Base-by-base conservation (phyloP, 1,284 basidiomycete species). In the Ceratobasidium sp. region DNA sequence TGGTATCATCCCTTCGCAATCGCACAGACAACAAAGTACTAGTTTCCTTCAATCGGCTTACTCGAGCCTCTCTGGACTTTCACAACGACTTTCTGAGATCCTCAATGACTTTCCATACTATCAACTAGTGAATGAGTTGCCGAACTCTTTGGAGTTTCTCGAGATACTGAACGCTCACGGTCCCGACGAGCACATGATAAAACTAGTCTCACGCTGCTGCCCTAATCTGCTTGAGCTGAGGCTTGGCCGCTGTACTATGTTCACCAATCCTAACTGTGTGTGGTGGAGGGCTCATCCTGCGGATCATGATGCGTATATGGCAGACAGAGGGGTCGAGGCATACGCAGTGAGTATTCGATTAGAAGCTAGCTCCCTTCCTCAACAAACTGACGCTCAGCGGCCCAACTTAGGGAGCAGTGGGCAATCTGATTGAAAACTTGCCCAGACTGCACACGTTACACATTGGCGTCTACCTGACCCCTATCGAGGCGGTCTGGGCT, bases 201-300 rank as follows among this genome's bases (percentile, higher is more conserved):
- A 56, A 17, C 42, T 68, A 1, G 65, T 52, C 7, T 53, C 65
- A 25, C 40, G 25, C 1, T 56, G 29, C 22, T 68, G 65, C 22
- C 65, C 65, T 8, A 34, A 68, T 20, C 47, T 68, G 42, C 35
- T 22, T 20, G 65, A 68, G 31, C 32, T 56, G 32, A 31, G 65
- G 25, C 53, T 68, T 13, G 65, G 65, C 27, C 65, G 65, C 5
- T 68, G 65, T 31, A 68, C 65, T 12, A 68, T 68, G 65, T 68
- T 68, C 29, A 68, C 17, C 25, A 56, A 68, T 29, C 65, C 22
- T n/a, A 53, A 68, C 20, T 68, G 65, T 25, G 53, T 56, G 3
- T 68, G 65, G 65, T 68, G 65, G 65, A 68, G 56, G 34, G 65
- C 65, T 8, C 65, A 68, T 34, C 65, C 65, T 22, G 65, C 52